A percentile compares a stretch with the other conserved stretches of the same genome.
Evolutionary conservation across 2,329 filamentous ascomycete species (phyloP).

Genomic region (Zopfia rhizophila): DNA sequence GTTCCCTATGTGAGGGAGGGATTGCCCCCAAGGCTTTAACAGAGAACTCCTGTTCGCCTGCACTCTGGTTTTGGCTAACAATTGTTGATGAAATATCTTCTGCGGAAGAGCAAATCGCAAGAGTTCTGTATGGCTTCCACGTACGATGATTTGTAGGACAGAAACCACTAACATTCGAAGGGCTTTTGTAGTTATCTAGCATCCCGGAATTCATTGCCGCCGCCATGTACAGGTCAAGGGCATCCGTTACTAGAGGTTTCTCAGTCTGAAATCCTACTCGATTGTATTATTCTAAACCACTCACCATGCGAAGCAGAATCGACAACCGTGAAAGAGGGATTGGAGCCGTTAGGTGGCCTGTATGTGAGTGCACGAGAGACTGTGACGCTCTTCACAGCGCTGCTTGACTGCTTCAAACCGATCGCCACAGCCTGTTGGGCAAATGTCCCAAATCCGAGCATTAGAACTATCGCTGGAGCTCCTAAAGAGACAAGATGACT

Average conservation of each 20-base stretch:
- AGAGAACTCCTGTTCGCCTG: not conserved
- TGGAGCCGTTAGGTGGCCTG: no score
- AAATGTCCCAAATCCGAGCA: constrained; percentile 18
- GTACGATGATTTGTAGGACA: constrained; percentile 5
- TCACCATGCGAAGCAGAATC: no score
- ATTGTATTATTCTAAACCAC: no score
- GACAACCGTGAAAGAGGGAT: no score
- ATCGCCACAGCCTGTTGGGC: constrained; percentile 15
- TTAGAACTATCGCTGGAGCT: constrained; percentile 18
- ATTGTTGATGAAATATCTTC: constrained; percentile 4
- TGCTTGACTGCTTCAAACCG: no score
- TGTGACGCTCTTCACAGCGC: no score
- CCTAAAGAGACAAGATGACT: constrained; percentile 20
- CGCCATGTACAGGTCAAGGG: constrained; percentile 1
- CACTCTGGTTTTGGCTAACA: no score
- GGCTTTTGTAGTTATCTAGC: constrained; percentile 1
- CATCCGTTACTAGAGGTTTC: no score
- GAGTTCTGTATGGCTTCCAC: constrained; percentile 7
- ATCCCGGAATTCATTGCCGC: constrained; percentile 2
- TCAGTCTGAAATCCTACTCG: no score
- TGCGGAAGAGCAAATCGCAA: constrained; percentile 2
- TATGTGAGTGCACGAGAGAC: no score
- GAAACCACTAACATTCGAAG: not conserved
- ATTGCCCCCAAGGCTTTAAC: not conserved
- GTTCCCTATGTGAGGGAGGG: not conserved